Evolutionary conservation across 2,329 filamentous ascomycete genomes (phyloP).

Genomic region (Dendrostoma leiphaemia): DNA sequence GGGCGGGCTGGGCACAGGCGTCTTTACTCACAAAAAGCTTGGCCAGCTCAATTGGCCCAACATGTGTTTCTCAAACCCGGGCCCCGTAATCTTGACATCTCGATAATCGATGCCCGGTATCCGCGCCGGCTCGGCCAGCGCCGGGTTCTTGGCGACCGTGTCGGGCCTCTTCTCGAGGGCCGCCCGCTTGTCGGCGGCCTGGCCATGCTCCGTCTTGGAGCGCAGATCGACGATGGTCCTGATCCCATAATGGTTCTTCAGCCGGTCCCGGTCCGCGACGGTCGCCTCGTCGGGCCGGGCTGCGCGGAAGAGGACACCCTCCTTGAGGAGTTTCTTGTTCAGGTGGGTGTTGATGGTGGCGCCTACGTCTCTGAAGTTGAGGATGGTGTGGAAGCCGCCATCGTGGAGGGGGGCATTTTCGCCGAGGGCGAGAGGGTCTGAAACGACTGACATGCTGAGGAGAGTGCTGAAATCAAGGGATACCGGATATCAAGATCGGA

Average conservation of each 20-base stretch:
- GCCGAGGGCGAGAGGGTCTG: not conserved
- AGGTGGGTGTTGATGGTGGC: slow-evolving; percentile 61
- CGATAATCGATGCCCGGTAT: slow-evolving; percentile 64
- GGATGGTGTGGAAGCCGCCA: slow-evolving; percentile 51
- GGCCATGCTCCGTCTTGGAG: slow-evolving; percentile 74
- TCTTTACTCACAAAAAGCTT: slow-evolving; percentile 54
- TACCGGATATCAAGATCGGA: too few relatives aligned
- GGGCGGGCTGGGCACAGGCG: not conserved
- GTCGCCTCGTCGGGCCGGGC: slow-evolving; percentile 75
- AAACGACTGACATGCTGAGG: not conserved
- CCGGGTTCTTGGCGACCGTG: slow-evolving; percentile 46
- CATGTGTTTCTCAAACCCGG: slow-evolving; percentile 66
- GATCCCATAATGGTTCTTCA: slow-evolving; percentile 62
- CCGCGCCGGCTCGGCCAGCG: slow-evolving; percentile 53
- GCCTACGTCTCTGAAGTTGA: slow-evolving; percentile 79
- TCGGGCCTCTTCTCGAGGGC: slow-evolving; percentile 43
- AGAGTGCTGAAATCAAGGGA: too few relatives aligned
- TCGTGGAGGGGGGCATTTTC: slow-evolving; percentile 7
- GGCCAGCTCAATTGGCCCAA: slow-evolving; percentile 67
- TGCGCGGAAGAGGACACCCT: slow-evolving; percentile 67
- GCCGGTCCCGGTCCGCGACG: slow-evolving; percentile 55
- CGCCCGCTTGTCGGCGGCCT: slow-evolving; percentile 62
- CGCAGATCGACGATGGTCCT: slow-evolving; percentile 76
- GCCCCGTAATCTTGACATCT: slow-evolving; percentile 72
- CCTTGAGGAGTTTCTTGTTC: slow-evolving; percentile 44